A percentile compares a stretch with the other conserved stretches of the same genome.
phyloP scores from a whole-genome alignment of 75 land plant species.

The Selaginella tamariscina region DNA sequence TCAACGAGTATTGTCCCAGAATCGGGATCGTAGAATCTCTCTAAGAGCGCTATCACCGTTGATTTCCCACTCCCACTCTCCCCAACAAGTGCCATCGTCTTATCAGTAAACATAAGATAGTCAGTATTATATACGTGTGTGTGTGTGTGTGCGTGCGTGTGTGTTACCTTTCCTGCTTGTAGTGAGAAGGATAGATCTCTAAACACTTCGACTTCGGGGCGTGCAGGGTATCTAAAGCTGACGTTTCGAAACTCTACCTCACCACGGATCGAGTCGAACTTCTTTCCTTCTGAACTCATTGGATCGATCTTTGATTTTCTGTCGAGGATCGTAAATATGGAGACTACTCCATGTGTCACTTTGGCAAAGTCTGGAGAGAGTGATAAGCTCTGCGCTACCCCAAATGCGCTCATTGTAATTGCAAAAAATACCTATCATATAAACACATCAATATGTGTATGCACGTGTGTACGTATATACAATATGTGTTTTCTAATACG shows the following conservation, averaged over 20 bases:
- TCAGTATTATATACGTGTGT: background rate
- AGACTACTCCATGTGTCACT: slow-evolving; percentile 46
- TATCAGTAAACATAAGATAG: background rate
- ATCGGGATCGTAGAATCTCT: slow-evolving; percentile 7
- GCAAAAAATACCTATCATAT: slow-evolving; percentile 61
- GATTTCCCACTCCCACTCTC: slow-evolving; percentile 11
- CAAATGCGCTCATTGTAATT: slow-evolving; percentile 50
- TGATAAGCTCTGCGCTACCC: slow-evolving; percentile 46
- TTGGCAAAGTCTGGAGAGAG: slow-evolving; percentile 53
- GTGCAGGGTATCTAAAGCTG: slow-evolving; percentile 51
- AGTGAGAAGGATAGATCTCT: slow-evolving; percentile 40
- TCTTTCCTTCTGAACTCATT: slow-evolving; percentile 21
- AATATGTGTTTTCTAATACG: too few species aligned
- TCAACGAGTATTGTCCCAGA: background rate
- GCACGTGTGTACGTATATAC: too few species aligned
- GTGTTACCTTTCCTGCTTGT: slow-evolving; percentile 46
- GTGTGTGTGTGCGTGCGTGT: too few species aligned
- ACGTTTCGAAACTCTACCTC: slow-evolving; percentile 59
- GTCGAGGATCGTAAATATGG: slow-evolving; percentile 55
- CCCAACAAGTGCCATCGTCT: slow-evolving; percentile 5
- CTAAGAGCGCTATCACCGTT: slow-evolving; percentile 3
- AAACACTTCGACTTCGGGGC: slow-evolving; percentile 50
- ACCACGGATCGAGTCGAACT: slow-evolving; percentile 30
- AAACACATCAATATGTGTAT: too few species aligned
- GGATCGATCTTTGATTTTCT: slow-evolving; percentile 50